Evolutionary conservation across 164 flowering plant species (phyloP), one percentile per base, ranked within the genome.

Genomic region (Tetracentron sinense): DNA sequence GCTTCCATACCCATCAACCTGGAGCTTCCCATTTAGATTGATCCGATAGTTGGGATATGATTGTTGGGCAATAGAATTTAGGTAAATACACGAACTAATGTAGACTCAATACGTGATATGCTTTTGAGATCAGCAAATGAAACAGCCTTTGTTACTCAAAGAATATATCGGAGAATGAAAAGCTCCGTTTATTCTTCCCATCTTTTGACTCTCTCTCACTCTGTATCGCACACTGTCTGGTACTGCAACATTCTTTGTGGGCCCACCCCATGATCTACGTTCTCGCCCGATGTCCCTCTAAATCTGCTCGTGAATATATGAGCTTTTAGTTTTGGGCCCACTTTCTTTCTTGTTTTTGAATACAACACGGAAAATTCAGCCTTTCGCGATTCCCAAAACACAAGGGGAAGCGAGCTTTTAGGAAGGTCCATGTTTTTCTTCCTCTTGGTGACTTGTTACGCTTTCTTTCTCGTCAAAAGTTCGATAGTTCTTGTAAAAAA

Each of bases 151-250:
- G 14, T 25, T 21, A 48, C 61, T 30, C 61, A 65, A 52, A 67
- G 87, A 79, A 83, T 81, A 81, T 77, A 69, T 81, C 35, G 87
- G 87, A 64, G 77, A 83, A 69, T 77, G 82, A 79, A 77, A 77
- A 70, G 75, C 83, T 76, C 82, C 86, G 69, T 38, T 70, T 71
- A 78, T 82, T 82, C 77, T 78, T 79, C 72, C 73, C 60, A 61
- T 55, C 72, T 69, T 74, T 77, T 74, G 74, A 70, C 74, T 59
- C 77, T 59, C 42, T 65, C 63, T 61, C 50, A 33, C 59, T 30
- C 56, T 27, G 25, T 61, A 33, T 51, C 60, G 63, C 66, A 20
- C 38, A 0, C 8, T 20, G 1, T 23, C 31, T 16, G 17, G 54
- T 47, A 31, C 56, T 57, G 64, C 78, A 68, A 75, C 77, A 76